These are phyloP conservation scores for Exophiala alcalophila DNA, from an alignment of 2,329 filamentous ascomycete species.

Conservation along the genomic window DNA sequence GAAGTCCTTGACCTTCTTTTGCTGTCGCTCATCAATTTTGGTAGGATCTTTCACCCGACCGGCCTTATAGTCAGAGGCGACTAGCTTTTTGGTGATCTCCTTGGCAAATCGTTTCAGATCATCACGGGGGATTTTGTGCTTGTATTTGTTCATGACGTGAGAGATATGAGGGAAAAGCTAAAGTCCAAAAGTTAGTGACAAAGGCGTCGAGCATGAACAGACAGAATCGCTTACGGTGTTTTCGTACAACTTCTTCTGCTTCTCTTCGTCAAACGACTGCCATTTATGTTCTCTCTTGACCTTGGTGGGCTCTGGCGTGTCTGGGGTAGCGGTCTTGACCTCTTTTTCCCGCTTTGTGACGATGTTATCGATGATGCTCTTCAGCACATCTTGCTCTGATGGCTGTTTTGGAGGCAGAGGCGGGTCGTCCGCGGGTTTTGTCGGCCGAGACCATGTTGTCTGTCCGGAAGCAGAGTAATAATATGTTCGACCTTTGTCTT, in stretches of 20 bases:
- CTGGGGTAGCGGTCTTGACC: slow-evolving; percentile 53
- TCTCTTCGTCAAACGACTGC: slow-evolving; percentile 61
- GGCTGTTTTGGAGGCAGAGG: slow-evolving; percentile 72
- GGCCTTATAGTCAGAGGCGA: slow-evolving; percentile 88
- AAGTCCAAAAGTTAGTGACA: slow-evolving; percentile 24
- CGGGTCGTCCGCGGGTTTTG: slow-evolving; percentile 62
- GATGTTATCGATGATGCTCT: slow-evolving; percentile 71
- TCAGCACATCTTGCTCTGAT: slow-evolving; percentile 67
- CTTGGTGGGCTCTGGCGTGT: slow-evolving; percentile 64
- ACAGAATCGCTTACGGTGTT: slow-evolving; percentile 66
- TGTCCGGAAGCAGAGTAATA: slow-evolving; percentile 78
- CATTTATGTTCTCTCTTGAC: slow-evolving; percentile 49
- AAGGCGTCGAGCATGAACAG: not conserved
- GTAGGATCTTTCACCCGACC: slow-evolving; percentile 80
- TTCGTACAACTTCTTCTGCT: slow-evolving; percentile 93
- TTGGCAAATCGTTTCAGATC: slow-evolving; percentile 64
- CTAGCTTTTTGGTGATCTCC: slow-evolving; percentile 80
- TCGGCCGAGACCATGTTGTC: slow-evolving; percentile 80
- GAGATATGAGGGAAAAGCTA: slow-evolving; percentile 83
- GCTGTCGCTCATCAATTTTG: slow-evolving; percentile 71
- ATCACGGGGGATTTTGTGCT: slow-evolving; percentile 80
- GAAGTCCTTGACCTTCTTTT: slow-evolving; percentile 76
- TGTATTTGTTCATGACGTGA: slow-evolving; percentile 81
- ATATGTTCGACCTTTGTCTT: slow-evolving; percentile 72
- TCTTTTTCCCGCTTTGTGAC: slow-evolving; percentile 63